These are phyloP conservation scores for Didymella keratinophila DNA, from an alignment of 2,329 filamentous ascomycete species.

Conservation along the genomic window DNA sequence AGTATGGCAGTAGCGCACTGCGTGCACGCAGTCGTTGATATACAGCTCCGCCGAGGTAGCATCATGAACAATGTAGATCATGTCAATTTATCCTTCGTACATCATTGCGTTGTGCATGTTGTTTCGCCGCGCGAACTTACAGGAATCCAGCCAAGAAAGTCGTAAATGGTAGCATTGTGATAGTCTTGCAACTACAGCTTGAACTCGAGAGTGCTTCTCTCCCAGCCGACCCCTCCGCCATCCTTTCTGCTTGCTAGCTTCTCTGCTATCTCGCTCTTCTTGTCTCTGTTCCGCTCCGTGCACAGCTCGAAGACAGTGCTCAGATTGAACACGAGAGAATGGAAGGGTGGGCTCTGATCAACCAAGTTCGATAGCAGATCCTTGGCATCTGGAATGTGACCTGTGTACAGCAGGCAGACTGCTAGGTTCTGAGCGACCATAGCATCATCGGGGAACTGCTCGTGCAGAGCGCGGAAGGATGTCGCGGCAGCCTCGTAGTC, in stretches of 20 bases:
- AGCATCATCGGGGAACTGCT: conserved; percentile 62
- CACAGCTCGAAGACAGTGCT: conserved; percentile 91
- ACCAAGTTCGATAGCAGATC: conserved; percentile 72
- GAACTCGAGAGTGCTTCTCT: conserved; percentile 76
- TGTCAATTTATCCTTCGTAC: conserved; percentile 1
- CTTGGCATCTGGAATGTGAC: conserved; percentile 70
- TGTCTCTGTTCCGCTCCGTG: conserved; percentile 73
- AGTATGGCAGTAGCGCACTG: not conserved
- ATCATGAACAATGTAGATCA: conserved; percentile 6
- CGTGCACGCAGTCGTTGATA: not conserved
- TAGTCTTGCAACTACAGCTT: conserved; percentile 65
- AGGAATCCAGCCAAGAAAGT: not conserved
- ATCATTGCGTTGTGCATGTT: not conserved
- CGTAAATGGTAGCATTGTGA: not conserved
- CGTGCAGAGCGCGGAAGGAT: conserved; percentile 65
- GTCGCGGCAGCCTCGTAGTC: conserved; percentile 70
- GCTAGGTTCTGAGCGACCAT: conserved; percentile 84
- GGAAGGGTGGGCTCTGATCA: conserved; percentile 66
- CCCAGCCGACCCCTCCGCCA: conserved; percentile 66
- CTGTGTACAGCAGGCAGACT: conserved; percentile 83
- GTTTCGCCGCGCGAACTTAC: not conserved
- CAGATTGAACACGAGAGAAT: conserved; percentile 86
- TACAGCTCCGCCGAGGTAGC: not conserved
- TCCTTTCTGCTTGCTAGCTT: conserved; percentile 68
- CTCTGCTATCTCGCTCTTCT: conserved; percentile 77